phyloP scores from a whole-genome alignment of 2,329 filamentous ascomycete genomes.

The Colletotrichum brevisporum region DNA sequence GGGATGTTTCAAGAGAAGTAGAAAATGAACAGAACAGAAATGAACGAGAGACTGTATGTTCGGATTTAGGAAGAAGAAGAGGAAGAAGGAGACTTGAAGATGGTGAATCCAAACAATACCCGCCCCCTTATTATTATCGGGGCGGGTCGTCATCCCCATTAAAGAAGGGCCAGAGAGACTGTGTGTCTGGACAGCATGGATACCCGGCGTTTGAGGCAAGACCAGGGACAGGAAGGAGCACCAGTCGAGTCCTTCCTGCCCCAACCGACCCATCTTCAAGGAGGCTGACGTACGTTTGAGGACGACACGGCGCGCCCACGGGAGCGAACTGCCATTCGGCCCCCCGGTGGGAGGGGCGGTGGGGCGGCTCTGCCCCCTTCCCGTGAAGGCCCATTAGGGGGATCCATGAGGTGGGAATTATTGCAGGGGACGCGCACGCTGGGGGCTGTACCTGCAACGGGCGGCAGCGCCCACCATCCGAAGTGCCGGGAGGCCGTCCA shows the following conservation, averaged over 20 bases:
- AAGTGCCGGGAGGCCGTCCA: slow-evolving; percentile 35
- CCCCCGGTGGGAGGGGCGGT: slow-evolving; percentile 5
- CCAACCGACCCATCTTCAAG: slow-evolving; percentile 18
- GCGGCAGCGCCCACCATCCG: slow-evolving; percentile 29
- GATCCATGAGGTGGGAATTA: background rate
- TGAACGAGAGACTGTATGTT: slow-evolving; percentile 30
- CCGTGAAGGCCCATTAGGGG: background rate
- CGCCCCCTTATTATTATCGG: slow-evolving; percentile 31
- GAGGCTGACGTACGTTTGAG: slow-evolving; percentile 41
- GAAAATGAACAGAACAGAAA: background rate
- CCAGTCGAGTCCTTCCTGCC: background rate
- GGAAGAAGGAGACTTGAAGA: background rate
- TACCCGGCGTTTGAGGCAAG: slow-evolving; percentile 32
- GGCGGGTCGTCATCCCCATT: slow-evolving; percentile 36
- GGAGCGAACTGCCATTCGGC: slow-evolving; percentile 9
- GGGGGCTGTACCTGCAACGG: slow-evolving; percentile 27
- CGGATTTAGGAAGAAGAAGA: background rate
- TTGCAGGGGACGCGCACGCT: slow-evolving; percentile 29
- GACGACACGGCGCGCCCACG: slow-evolving; percentile 16
- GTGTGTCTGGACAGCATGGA: slow-evolving; percentile 17
- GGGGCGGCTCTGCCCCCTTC: slow-evolving; percentile 7
- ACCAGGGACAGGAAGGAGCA: slow-evolving; percentile 7
- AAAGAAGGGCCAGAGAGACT: slow-evolving; percentile 8
- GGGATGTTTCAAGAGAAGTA: background rate
- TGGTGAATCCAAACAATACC: slow-evolving; percentile 25